A percentile compares a stretch with the other conserved stretches of the same genome.
Conservation (phyloP, 2,329 filamentous ascomycete species). For the Nemania sp. region DNA sequence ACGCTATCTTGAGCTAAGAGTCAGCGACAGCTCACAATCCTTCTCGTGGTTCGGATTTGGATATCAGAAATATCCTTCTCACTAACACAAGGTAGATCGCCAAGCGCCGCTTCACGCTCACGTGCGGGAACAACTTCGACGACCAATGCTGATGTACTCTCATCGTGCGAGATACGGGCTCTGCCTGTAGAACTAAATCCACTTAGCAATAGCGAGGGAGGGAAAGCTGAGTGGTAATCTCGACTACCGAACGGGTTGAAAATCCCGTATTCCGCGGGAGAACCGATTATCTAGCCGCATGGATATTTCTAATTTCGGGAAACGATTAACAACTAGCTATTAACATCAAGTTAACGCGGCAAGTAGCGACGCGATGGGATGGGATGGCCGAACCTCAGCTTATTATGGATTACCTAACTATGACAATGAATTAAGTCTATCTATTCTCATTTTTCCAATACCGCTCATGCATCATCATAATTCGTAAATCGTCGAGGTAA, state of each 20-base stretch:
- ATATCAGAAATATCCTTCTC: not conserved
- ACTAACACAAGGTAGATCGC: not conserved
- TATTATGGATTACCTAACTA: too few relatives aligned
- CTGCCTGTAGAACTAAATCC: not conserved
- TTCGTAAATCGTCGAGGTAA: constrained; percentile 11
- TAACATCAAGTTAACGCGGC: too few relatives aligned
- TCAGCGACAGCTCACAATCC: not conserved
- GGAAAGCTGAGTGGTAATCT: not conserved
- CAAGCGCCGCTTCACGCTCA: constrained; percentile 5
- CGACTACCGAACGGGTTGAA: not conserved
- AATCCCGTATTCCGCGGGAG: not conserved
- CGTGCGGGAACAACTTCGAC: not conserved
- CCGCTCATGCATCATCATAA: constrained; percentile 16
- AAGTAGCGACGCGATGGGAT: too few relatives aligned
- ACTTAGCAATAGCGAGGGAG: not conserved
- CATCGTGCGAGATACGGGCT: constrained; percentile 3
- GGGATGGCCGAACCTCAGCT: too few relatives aligned
- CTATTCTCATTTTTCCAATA: too few relatives aligned
- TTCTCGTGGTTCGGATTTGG: not conserved
- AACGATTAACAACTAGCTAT: too few relatives aligned
- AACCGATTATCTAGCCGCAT: too few relatives aligned
- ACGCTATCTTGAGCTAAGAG: constrained; percentile 6
- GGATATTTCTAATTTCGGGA: too few relatives aligned
- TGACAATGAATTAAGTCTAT: too few relatives aligned
- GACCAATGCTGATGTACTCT: constrained; percentile 1